Evolutionary conservation across 306 rosid species (phyloP).

Genomic region (Corylus heterophylla): DNA sequence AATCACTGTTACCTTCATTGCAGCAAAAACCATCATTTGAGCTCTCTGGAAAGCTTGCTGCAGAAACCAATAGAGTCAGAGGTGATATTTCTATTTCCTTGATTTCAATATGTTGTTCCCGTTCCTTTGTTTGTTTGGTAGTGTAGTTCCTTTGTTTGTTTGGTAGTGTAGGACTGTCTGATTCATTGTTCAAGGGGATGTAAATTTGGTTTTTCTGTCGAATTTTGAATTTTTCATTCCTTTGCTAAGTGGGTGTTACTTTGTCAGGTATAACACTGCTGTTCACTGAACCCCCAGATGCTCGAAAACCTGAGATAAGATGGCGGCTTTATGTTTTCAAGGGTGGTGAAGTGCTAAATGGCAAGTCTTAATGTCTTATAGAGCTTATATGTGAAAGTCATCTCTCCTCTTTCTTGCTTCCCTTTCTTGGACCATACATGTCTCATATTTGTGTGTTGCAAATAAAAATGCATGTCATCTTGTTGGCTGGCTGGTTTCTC

Average conservation of each 20-base stretch:
- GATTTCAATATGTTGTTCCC: conserved; percentile 5
- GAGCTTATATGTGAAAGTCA: conserved; percentile 9
- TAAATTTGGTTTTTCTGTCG: neutral
- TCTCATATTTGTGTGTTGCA: neutral
- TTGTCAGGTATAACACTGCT: conserved; percentile 75
- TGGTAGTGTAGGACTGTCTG: neutral
- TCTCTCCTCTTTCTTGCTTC: neutral
- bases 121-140: neutral
- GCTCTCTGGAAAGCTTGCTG: conserved; percentile 97
- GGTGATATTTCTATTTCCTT: conserved; percentile 43
- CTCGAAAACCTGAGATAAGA: conserved; percentile 74
- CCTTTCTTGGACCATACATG: neutral
- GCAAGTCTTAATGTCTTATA: conserved; percentile 42
- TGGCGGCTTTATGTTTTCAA: conserved; percentile 98
- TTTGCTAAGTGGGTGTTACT: conserved; percentile 18
- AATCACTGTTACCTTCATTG: conserved; percentile 24
- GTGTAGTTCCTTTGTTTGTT: neutral
- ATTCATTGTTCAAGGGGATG: neutral
- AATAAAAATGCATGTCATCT: neutral
- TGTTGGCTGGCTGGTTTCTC: neutral
- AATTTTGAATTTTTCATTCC: conserved; percentile 7
- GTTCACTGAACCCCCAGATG: conserved; percentile 86
- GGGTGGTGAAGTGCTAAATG: conserved; percentile 90
- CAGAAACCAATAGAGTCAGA: conserved; percentile 87
- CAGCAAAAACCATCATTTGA: conserved; percentile 98